These are phyloP conservation scores for Nymphaea colorata DNA, from an alignment of 164 flowering plant genomes.

Conservation along the genomic window DNA sequence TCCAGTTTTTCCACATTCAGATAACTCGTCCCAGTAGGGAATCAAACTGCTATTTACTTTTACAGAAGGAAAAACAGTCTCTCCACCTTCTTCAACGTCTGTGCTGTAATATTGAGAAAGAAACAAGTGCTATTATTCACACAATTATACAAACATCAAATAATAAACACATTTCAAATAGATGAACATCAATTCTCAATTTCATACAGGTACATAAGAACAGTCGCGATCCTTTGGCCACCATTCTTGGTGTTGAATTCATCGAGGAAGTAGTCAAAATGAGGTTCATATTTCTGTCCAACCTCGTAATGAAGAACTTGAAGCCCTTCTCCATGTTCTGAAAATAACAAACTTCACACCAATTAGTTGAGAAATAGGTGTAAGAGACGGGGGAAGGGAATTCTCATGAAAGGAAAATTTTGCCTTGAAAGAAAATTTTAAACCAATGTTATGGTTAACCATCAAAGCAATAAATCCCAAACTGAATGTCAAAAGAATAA, in stretches of 20 bases:
- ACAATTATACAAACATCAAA: not conserved
- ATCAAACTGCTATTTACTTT: conserved; percentile 54
- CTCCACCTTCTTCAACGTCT: conserved; percentile 99
- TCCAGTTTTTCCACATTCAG: conserved; percentile 74
- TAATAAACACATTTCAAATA: not conserved
- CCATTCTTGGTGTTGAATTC: conserved; percentile 73
- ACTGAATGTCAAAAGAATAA: not conserved
- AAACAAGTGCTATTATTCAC: not conserved
- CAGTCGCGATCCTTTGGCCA: conserved; percentile 84
- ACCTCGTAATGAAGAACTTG: conserved; percentile 90
- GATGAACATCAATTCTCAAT: not conserved
- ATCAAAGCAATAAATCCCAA: not conserved
- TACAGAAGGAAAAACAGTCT: conserved; percentile 81
- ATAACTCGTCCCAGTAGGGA: conserved; percentile 74
- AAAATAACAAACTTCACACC: not conserved
- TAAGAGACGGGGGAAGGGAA: not conserved
- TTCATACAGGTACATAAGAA: conserved; percentile 90
- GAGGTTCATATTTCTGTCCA: conserved; percentile 93
- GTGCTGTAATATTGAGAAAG: conserved; percentile 37
- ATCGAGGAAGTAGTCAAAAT: conserved; percentile 80
- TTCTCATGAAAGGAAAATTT: not conserved
- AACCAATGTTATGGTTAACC: not conserved
- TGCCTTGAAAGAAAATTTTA: not conserved
- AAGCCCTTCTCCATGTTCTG: conserved; percentile 98
- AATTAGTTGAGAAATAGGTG: not conserved